Conservation (phyloP, 2,329 filamentous ascomycete genomes). For the Eutypella sp. region DNA sequence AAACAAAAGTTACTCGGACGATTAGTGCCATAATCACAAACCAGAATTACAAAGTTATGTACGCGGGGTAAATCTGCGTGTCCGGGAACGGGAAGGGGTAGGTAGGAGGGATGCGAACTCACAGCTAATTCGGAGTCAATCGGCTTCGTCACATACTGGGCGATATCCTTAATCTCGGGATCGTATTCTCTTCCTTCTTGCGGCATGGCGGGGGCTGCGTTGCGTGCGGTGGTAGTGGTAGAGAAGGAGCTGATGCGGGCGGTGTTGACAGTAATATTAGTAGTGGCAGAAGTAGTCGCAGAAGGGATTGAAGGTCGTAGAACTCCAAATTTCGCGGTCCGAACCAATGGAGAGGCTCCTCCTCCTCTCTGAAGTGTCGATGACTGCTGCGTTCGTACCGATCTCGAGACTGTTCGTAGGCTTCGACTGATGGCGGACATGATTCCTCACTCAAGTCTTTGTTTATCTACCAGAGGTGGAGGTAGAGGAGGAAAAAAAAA, state of each 20-base stretch:
- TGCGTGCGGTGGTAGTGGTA: slow-evolving; percentile 42
- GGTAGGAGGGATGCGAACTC: slow-evolving; percentile 35
- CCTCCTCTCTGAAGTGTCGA: slow-evolving; percentile 10
- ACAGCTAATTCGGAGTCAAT: slow-evolving; percentile 91
- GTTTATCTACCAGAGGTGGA: too few relatives aligned
- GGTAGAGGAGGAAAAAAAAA: too few relatives aligned
- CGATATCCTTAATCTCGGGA: slow-evolving; percentile 91
- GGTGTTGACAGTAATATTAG: slow-evolving; percentile 30
- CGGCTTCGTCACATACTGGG: slow-evolving; percentile 84
- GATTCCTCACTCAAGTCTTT: background rate
- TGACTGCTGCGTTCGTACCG: slow-evolving; percentile 43
- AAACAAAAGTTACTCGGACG: slow-evolving; percentile 8
- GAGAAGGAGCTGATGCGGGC: slow-evolving; percentile 39
- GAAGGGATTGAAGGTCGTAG: slow-evolving; percentile 5
- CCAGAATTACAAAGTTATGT: too few relatives aligned
- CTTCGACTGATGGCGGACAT: slow-evolving; percentile 54
- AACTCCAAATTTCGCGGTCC: slow-evolving; percentile 22
- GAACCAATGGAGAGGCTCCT: slow-evolving; percentile 13
- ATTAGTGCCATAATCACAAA: slow-evolving; percentile 20
- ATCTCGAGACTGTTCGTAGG: slow-evolving; percentile 50
- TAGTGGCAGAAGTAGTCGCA: slow-evolving; percentile 19
- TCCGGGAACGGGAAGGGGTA: too few relatives aligned
- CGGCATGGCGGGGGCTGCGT: slow-evolving; percentile 47
- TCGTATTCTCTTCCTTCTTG: slow-evolving; percentile 65
- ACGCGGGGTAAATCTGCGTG: slow-evolving; percentile 10